These are phyloP conservation scores for Curvularia hawaiiensis DNA, from an alignment of 2,329 filamentous ascomycete genomes.

Conservation along the genomic window DNA sequence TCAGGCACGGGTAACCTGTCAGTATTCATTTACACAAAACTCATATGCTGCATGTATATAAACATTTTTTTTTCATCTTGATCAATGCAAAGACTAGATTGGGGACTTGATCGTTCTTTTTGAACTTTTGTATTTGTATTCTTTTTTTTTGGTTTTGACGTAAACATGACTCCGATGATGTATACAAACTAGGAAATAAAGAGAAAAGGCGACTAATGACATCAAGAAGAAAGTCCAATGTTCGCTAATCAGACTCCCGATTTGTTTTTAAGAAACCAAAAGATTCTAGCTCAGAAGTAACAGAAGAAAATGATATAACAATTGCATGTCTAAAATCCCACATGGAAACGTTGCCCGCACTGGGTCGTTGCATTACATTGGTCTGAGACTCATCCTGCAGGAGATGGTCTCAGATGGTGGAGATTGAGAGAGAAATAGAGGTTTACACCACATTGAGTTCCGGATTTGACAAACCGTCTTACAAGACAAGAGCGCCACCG, in stretches of 20 bases:
- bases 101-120: background rate
- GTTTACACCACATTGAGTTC: background rate
- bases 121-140: background rate
- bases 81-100: background rate
- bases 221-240: background rate
- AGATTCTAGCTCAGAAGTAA: background rate
- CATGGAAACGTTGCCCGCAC: conserved; percentile 36
- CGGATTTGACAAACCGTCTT: conserved; percentile 2
- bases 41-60: background rate
- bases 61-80: background rate
- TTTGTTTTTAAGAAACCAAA: background rate
- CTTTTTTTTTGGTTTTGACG: background rate
- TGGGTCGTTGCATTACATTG: conserved; percentile 35
- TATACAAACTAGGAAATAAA: background rate
- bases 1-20: background rate
- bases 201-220: background rate
- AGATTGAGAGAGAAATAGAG: background rate
- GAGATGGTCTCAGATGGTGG: background rate
- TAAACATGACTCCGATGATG: background rate
- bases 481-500: conserved; percentile 56
- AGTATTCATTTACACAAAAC: background rate
- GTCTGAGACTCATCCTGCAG: conserved; percentile 9
- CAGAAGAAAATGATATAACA: background rate
- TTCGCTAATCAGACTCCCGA: background rate
- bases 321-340: conserved; percentile 6